Conservation (phyloP, 2,329 filamentous ascomycete species). For the Fusarium sublunatum region DNA sequence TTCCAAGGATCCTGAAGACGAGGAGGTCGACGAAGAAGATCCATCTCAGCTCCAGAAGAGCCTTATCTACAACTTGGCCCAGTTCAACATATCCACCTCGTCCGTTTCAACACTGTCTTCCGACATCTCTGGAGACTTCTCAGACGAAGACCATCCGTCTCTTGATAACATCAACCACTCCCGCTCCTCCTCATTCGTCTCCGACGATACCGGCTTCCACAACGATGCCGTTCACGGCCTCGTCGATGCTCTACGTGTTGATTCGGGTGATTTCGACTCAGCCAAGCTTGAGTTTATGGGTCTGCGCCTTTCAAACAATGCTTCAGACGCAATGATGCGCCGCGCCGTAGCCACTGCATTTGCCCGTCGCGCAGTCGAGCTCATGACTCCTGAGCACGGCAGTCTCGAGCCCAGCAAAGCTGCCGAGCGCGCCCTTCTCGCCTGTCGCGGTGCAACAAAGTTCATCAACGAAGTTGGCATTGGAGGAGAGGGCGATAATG, state of each 20-base stretch:
- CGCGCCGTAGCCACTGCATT: slow-evolving; percentile 88
- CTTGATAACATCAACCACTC: slow-evolving; percentile 64
- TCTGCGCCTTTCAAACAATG: slow-evolving; percentile 89
- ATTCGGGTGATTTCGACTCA: slow-evolving; percentile 80
- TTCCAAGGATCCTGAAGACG: slow-evolving; percentile 60
- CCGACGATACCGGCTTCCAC: slow-evolving; percentile 83
- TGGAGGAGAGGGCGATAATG: slow-evolving; percentile 63
- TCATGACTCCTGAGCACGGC: slow-evolving; percentile 65
- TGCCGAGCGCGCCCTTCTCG: slow-evolving; percentile 69
- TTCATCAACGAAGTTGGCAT: slow-evolving; percentile 71
- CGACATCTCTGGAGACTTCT: slow-evolving; percentile 72
- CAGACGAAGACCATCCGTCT: slow-evolving; percentile 70
- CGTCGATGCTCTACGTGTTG: slow-evolving; percentile 83
- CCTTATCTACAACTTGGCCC: slow-evolving; percentile 65
- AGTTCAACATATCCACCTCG: slow-evolving; percentile 64
- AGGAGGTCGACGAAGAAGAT: slow-evolving; percentile 63
- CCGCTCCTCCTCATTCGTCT: slow-evolving; percentile 77
- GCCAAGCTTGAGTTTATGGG: slow-evolving; percentile 92
- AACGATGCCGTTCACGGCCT: slow-evolving; percentile 87
- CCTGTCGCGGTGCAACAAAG: slow-evolving; percentile 62
- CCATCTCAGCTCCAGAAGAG: slow-evolving; percentile 64
- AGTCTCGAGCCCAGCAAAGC: slow-evolving; percentile 71
- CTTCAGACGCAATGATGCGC: slow-evolving; percentile 88
- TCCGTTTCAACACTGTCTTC: slow-evolving; percentile 72
- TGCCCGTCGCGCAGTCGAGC: slow-evolving; percentile 80